Conservation (phyloP, 805 yeast genomes). For the Candida silvicultrix region DNA sequence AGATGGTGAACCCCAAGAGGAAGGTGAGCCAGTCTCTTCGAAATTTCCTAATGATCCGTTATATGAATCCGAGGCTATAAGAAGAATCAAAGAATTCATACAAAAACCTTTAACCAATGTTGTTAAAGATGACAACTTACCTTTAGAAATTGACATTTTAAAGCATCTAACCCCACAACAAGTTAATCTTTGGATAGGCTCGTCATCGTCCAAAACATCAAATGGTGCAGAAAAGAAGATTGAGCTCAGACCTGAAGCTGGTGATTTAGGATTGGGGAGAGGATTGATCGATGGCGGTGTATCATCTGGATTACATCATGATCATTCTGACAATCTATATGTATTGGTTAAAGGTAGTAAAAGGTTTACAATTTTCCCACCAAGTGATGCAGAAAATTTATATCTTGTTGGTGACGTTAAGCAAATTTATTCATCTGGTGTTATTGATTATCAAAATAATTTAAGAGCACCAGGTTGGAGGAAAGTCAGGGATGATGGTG, state of each 20-base stretch:
- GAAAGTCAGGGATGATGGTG: constrained; percentile 55
- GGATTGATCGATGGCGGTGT: constrained; percentile 51
- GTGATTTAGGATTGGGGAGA: constrained; percentile 43
- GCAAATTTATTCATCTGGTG: constrained; percentile 50
- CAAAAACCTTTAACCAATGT: constrained; percentile 58
- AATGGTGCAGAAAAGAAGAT: constrained; percentile 9
- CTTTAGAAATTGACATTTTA: constrained; percentile 37
- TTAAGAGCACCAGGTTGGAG: constrained; percentile 59
- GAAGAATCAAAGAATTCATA: constrained; percentile 42
- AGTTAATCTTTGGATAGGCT: constrained; percentile 70
- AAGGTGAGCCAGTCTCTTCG: constrained; percentile 4
- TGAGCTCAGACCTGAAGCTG: constrained; percentile 12
- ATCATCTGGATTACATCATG: constrained; percentile 75
- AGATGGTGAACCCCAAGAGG: constrained; percentile 8
- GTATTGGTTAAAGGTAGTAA: constrained; percentile 54
- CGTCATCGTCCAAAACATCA: constrained; percentile 11
- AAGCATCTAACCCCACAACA: constrained; percentile 53
- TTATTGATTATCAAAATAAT: constrained; percentile 55
- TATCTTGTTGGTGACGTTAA: constrained; percentile 61
- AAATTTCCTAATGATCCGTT: constrained; percentile 22
- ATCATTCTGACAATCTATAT: constrained; percentile 73
- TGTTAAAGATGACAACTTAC: constrained; percentile 23
- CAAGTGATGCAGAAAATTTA: constrained; percentile 51
- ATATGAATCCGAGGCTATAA: constrained; percentile 27
- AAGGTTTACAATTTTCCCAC: constrained; percentile 62